phyloP scores from a whole-genome alignment of 2,329 filamentous ascomycete species.

The Ophiostoma himal-ulmi region DNA sequence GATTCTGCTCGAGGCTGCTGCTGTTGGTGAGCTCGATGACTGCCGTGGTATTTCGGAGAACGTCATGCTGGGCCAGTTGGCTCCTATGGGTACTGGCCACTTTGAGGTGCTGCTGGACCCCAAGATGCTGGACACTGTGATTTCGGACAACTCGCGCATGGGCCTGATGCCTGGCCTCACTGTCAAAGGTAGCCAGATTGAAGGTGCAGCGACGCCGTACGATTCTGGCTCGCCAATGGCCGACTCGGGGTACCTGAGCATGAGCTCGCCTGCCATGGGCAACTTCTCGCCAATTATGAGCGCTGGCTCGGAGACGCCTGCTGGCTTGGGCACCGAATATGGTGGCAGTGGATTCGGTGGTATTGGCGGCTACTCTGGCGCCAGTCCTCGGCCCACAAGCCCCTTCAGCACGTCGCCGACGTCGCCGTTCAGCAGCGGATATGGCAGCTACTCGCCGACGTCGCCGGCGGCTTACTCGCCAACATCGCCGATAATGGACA shows the following conservation, averaged over 20 bases:
- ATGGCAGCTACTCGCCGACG: constrained; percentile 64
- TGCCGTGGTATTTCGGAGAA: constrained; percentile 98
- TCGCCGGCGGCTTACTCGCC: constrained; percentile 74
- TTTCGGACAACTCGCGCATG: constrained; percentile 83
- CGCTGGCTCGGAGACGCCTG: constrained; percentile 64
- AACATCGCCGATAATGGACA: constrained; percentile 61
- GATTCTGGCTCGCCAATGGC: constrained; percentile 77
- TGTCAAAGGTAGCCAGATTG: constrained; percentile 65
- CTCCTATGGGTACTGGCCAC: constrained; percentile 93
- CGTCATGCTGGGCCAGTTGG: constrained; percentile 95
- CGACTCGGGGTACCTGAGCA: constrained; percentile 57
- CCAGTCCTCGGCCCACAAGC: constrained; percentile 66
- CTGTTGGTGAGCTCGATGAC: constrained; percentile 91
- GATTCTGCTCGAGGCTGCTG: constrained; percentile 91
- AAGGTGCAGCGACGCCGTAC: constrained; percentile 89
- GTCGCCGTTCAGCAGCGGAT: constrained; percentile 55
- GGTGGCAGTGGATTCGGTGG: constrained; percentile 44
- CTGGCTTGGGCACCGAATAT: constrained; percentile 60
- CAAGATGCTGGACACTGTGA: constrained; percentile 90
- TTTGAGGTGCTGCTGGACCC: constrained; percentile 92
- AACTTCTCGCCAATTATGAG: constrained; percentile 74
- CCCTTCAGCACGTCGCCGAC: constrained; percentile 69
- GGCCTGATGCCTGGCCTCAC: constrained; percentile 75
- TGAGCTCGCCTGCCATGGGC: constrained; percentile 57
- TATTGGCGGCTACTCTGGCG: constrained; percentile 50